Evolutionary conservation across 2,329 filamentous ascomycete genomes (phyloP).

Genomic region (Colletotrichum sp.): DNA sequence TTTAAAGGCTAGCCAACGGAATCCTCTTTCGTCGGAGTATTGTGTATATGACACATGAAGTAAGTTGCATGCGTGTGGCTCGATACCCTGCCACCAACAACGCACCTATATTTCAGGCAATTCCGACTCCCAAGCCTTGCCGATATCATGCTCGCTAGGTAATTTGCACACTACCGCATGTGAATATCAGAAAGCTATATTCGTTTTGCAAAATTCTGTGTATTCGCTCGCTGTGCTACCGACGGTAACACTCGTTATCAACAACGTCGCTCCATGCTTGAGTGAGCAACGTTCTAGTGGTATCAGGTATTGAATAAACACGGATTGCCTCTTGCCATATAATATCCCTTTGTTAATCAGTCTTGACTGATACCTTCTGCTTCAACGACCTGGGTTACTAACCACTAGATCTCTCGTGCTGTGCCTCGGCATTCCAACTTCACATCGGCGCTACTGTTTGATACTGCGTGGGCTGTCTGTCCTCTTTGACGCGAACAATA

Average conservation of each 20-base stretch:
- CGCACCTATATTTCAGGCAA: no score
- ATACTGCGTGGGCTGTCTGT: fast-evolving
- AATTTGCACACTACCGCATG: no score
- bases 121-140: no score
- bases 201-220: not conserved
- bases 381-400: not conserved
- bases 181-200: no score
- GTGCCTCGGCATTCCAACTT: not conserved
- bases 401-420: not conserved
- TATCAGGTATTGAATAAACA: not conserved
- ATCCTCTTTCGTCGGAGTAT: not conserved
- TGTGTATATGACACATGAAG: no score
- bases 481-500: not conserved
- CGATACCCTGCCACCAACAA: not conserved
- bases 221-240: not conserved
- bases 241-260: not conserved
- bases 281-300: not conserved
- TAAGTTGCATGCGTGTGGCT: not conserved
- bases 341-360: not conserved
- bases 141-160: no score
- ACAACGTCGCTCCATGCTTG: not conserved
- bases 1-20: no score
- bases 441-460: not conserved
- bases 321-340: not conserved
- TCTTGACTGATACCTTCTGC: not conserved